phyloP scores from a whole-genome alignment of 352 stramenopile genomes.

The Phytophthora europaea region DNA sequence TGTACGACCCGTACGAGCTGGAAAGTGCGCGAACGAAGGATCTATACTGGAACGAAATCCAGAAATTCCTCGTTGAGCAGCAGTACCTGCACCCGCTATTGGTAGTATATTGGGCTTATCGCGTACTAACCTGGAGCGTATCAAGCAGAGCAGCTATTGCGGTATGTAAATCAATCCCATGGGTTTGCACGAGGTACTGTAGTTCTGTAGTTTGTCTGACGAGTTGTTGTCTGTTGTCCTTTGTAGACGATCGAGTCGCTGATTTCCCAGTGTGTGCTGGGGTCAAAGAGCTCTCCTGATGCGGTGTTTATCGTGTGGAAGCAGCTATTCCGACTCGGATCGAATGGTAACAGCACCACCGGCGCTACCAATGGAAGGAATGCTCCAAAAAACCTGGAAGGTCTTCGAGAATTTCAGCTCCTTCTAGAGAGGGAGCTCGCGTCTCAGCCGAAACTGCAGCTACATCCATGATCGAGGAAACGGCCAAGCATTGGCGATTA shows the following conservation, averaged over 20 bases:
- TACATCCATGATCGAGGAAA: slow-evolving; percentile 44
- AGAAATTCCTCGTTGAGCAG: slow-evolving; percentile 65
- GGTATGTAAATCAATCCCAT: slow-evolving; percentile 32
- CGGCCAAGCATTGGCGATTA: slow-evolving; percentile 19
- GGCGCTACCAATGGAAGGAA: slow-evolving; percentile 17
- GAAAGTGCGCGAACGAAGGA: slow-evolving; percentile 79
- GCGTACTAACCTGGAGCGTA: slow-evolving; percentile 74
- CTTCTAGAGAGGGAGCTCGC: slow-evolving; percentile 58
- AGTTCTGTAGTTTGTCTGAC: background rate
- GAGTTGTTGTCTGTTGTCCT: background rate
- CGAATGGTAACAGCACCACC: slow-evolving; percentile 2
- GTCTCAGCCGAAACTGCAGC: slow-evolving; percentile 65
- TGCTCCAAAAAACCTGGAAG: slow-evolving; percentile 21
- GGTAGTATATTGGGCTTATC: slow-evolving; percentile 74
- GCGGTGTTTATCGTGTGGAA: slow-evolving; percentile 69
- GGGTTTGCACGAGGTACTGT: background rate
- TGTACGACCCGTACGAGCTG: slow-evolving; percentile 75
- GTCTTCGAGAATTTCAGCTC: slow-evolving; percentile 46
- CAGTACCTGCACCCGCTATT: slow-evolving; percentile 76
- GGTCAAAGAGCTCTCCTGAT: slow-evolving; percentile 61
- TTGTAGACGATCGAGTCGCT: slow-evolving; percentile 74
- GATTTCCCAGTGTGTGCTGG: slow-evolving; percentile 66
- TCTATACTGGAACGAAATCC: slow-evolving; percentile 85
- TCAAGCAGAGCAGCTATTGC: slow-evolving; percentile 65
- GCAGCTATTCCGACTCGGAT: slow-evolving; percentile 61